phyloP scores from a whole-genome alignment of 2,329 filamentous ascomycete species.

The Pseudohalonectria lignicola region DNA sequence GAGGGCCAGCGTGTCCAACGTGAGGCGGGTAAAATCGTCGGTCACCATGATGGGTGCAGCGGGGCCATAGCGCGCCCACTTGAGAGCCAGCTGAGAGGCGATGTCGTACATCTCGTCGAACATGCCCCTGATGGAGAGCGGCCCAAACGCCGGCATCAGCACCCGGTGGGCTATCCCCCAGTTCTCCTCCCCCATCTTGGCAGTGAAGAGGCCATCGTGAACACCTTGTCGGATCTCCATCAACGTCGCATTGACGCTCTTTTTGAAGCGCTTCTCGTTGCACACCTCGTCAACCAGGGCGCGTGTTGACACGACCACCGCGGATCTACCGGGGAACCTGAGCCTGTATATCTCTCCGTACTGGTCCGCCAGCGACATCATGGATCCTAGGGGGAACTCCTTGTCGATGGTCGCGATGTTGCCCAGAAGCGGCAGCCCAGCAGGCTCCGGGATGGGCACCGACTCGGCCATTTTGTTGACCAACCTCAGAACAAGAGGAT shows the following conservation, averaged over 20 bases:
- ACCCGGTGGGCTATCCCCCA: slow-evolving; percentile 24
- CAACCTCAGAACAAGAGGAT: too few species aligned
- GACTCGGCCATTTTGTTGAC: too few species aligned
- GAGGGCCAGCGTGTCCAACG: slow-evolving; percentile 61
- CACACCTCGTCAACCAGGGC: slow-evolving; percentile 49
- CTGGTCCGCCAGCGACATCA: neutral
- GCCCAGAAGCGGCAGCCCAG: slow-evolving; percentile 53
- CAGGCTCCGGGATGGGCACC: slow-evolving; percentile 47
- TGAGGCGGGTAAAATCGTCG: slow-evolving; percentile 57
- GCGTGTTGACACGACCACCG: slow-evolving; percentile 5
- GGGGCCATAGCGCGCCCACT: slow-evolving; percentile 1
- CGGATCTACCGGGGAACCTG: slow-evolving; percentile 6
- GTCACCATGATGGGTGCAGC: neutral
- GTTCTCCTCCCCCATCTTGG: neutral
- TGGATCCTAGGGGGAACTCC: neutral
- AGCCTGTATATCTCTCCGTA: slow-evolving; percentile 8
- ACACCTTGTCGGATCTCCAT: slow-evolving; percentile 46
- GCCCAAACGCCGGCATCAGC: neutral
- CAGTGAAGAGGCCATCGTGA: slow-evolving; percentile 57
- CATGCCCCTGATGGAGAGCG: neutral
- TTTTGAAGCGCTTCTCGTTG: slow-evolving; percentile 53
- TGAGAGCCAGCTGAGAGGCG: neutral
- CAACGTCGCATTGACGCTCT: slow-evolving; percentile 26
- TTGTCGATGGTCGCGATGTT: slow-evolving; percentile 52
- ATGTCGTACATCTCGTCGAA: slow-evolving; percentile 1